Conservation (phyloP, 2,329 filamentous ascomycete genomes). For the Aureobasidium sp. region DNA sequence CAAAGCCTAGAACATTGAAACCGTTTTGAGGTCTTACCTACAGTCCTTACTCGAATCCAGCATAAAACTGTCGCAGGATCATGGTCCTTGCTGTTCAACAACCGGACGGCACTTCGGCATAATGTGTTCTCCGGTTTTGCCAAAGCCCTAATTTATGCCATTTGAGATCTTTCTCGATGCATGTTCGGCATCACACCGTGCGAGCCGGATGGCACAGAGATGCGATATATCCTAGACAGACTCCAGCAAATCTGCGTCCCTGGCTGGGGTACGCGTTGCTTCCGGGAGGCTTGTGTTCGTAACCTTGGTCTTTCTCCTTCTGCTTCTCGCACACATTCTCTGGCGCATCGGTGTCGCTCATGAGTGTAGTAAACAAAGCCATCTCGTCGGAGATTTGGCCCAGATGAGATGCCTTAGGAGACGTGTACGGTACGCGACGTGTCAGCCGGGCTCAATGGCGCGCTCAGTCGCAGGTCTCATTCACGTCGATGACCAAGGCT, state of each 20-base stretch:
- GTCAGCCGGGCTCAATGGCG: too few relatives aligned
- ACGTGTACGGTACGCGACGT: too few relatives aligned
- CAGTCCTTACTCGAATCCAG: not conserved
- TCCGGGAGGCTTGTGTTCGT: not conserved
- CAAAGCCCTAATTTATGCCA: not conserved
- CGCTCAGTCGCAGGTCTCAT: too few relatives aligned
- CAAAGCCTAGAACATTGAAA: not conserved
- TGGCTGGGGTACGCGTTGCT: not conserved
- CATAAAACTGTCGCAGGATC: not conserved
- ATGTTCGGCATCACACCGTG: not conserved
- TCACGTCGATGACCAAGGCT: too few relatives aligned
- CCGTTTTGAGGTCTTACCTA: not conserved
- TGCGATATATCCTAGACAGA: too few relatives aligned
- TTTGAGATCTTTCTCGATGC: not conserved
- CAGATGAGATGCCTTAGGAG: too few relatives aligned
- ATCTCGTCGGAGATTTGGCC: too few relatives aligned
- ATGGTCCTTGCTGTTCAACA: not conserved
- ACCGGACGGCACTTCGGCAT: not conserved
- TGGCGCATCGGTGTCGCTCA: not conserved
- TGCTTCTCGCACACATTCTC: not conserved
- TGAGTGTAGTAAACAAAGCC: not conserved
- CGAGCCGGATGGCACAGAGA: not conserved
- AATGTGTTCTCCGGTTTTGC: not conserved
- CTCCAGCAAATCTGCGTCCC: too few relatives aligned
- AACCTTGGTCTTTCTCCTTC: not conserved